phyloP scores from a whole-genome alignment of 345 rosid genomes.

The Heritiera littoralis region DNA sequence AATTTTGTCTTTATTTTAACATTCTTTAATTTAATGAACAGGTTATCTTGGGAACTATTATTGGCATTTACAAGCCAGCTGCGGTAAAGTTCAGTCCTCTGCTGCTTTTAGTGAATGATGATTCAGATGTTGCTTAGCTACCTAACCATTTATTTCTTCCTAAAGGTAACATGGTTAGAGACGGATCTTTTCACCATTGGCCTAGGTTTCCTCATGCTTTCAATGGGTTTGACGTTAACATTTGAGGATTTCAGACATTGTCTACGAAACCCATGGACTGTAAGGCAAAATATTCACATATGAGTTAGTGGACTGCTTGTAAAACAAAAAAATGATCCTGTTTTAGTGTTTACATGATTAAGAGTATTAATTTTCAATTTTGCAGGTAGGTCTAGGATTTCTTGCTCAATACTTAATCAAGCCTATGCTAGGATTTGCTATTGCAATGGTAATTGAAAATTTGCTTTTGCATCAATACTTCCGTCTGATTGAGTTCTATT shows the following conservation, averaged over 20 bases:
- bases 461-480: constrained; percentile 4
- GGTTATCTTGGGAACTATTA: constrained; percentile 85
- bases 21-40: constrained; percentile 27
- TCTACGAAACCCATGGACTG: constrained; percentile 94
- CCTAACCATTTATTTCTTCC: constrained; percentile 17
- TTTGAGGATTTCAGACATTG: constrained; percentile 91
- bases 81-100: constrained; percentile 48
- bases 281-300: constrained; percentile 33
- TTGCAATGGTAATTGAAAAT: constrained; percentile 64
- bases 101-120: not conserved
- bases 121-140: constrained; percentile 15
- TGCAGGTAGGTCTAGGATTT: constrained; percentile 97
- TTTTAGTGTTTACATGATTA: constrained; percentile 19
- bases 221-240: constrained; percentile 92
- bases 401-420: constrained; percentile 85
- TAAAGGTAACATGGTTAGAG: constrained; percentile 90
- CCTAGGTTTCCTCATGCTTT: constrained; percentile 94
- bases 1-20: not conserved
- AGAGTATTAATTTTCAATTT: constrained; percentile 21
- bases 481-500: constrained; percentile 11
- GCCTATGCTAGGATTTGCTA: constrained; percentile 75
- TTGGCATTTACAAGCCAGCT: constrained; percentile 89
- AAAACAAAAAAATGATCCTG: not conserved
- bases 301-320: constrained; percentile 6
- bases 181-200: constrained; percentile 87